Evolutionary conservation across 441 rosid species (phyloP).

Genomic region (Bruguiera hainesii): DNA sequence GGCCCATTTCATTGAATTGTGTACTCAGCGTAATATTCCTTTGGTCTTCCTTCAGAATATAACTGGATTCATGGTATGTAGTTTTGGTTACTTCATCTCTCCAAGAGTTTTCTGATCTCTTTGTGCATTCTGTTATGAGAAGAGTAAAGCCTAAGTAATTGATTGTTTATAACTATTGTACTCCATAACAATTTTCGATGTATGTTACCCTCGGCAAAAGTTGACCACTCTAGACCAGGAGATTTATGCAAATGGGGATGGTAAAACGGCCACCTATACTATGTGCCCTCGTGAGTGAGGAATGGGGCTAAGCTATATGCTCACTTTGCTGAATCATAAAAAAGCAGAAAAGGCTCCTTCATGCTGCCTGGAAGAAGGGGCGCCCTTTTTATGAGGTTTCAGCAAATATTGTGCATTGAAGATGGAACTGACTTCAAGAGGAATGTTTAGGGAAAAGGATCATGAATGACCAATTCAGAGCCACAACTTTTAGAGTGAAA

Average conservation of each 20-base stretch:
- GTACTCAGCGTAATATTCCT: slow-evolving; percentile 88
- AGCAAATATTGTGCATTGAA: not conserved
- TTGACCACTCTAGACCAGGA: not conserved
- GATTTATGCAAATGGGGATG: not conserved
- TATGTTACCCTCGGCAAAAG: not conserved
- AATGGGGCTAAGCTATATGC: too few species aligned
- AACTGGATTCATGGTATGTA: slow-evolving; percentile 88
- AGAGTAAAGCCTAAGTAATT: not conserved
- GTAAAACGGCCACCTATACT: not conserved
- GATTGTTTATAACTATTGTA: not conserved
- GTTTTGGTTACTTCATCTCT: slow-evolving; percentile 3
- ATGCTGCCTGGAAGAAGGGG: too few species aligned
- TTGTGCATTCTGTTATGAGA: not conserved
- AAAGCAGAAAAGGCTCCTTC: too few species aligned
- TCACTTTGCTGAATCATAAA: too few species aligned
- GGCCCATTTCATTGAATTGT: slow-evolving; percentile 87
- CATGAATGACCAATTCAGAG: not conserved
- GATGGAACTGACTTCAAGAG: not conserved
- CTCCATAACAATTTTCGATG: not conserved
- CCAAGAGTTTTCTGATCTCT: slow-evolving; percentile 1
- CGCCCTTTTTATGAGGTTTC: not conserved
- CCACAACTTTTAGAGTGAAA: not conserved
- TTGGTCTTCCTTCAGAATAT: slow-evolving; percentile 91
- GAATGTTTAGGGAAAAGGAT: not conserved
- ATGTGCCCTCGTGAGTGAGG: not conserved